Conservation (phyloP, 768 basidiomycete genomes). For the Tulasnella sp. region DNA sequence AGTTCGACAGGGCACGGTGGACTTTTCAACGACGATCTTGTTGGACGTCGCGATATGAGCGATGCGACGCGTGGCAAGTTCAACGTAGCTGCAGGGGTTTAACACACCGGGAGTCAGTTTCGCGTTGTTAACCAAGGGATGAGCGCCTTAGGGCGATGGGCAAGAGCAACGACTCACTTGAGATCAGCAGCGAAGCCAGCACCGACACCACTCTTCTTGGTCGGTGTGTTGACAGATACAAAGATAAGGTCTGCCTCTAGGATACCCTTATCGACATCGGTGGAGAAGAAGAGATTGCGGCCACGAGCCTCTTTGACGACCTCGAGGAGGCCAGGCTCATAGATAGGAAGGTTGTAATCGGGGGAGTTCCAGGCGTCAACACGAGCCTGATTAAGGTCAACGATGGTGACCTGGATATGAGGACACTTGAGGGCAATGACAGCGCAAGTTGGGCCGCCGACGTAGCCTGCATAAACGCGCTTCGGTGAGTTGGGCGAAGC, state of each 20-base stretch:
- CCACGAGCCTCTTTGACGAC: constrained; percentile 84
- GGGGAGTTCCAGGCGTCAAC: constrained; percentile 95
- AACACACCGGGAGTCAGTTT: not conserved
- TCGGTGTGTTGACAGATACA: constrained; percentile 97
- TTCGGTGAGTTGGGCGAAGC: constrained; percentile 14
- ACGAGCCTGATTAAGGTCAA: constrained; percentile 90
- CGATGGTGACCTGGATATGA: constrained; percentile 90
- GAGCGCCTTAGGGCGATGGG: constrained; percentile 4
- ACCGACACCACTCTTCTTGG: constrained; percentile 96
- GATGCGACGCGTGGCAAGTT: constrained; percentile 92
- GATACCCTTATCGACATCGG: constrained; percentile 88
- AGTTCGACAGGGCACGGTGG: constrained; percentile 96
- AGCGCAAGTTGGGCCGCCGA: constrained; percentile 92
- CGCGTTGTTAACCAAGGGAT: not conserved
- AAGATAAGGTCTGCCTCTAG: constrained; percentile 95
- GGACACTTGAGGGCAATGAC: constrained; percentile 93
- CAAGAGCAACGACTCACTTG: constrained; percentile 54
- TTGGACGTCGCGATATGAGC: constrained; percentile 80
- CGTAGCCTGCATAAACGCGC: constrained; percentile 61
- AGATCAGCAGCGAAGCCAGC: constrained; percentile 98
- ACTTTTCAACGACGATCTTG: constrained; percentile 99
- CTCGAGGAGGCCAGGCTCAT: constrained; percentile 91
- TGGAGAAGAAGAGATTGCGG: constrained; percentile 94
- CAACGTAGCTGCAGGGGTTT: constrained; percentile 67
- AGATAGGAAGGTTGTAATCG: constrained; percentile 83